phyloP scores from a whole-genome alignment of 768 basidiomycete genomes.

The Boletus insuetus region DNA sequence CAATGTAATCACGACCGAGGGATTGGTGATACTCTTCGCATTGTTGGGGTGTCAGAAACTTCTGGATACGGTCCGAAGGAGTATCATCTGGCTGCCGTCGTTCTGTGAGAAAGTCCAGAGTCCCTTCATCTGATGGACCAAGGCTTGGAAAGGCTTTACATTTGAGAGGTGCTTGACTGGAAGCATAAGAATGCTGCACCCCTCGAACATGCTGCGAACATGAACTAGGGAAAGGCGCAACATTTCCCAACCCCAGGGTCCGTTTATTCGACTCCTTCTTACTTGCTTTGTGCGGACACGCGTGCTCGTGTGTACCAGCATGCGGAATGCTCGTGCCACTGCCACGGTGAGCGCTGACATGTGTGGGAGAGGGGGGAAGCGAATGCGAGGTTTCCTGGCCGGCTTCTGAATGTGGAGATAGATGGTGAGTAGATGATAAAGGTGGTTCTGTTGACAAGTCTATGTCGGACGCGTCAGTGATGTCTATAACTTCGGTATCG shows the following conservation, averaged over 20 bases:
- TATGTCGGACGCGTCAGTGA: constrained; percentile 19
- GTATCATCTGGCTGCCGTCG: neutral
- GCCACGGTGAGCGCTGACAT: neutral
- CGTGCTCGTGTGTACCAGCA: neutral
- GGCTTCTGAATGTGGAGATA: constrained; percentile 11
- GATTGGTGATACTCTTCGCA: constrained; percentile 16
- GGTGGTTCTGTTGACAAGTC: constrained; percentile 16
- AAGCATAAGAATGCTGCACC: constrained; percentile 41
- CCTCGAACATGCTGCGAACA: constrained; percentile 63
- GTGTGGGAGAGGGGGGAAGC: constrained; percentile 1
- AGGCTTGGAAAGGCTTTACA: neutral
- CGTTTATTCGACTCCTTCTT: constrained; percentile 9
- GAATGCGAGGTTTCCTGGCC: constrained; percentile 6
- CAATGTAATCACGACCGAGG: constrained; percentile 18
- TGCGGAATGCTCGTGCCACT: constrained; percentile 8
- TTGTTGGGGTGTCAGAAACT: constrained; percentile 12
- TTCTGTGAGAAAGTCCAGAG: constrained; percentile 20
- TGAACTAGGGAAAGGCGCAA: constrained; percentile 47
- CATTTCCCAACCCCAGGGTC: neutral
- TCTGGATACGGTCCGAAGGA: neutral
- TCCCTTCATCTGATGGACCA: constrained; percentile 4
- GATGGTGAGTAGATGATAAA: constrained; percentile 1
- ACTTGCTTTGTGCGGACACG: neutral
- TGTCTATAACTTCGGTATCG: constrained; percentile 15
- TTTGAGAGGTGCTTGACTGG: constrained; percentile 8